These are phyloP conservation scores for Ganoderma meredithae DNA, from an alignment of 1,284 basidiomycete genomes.

Conservation along the genomic window DNA sequence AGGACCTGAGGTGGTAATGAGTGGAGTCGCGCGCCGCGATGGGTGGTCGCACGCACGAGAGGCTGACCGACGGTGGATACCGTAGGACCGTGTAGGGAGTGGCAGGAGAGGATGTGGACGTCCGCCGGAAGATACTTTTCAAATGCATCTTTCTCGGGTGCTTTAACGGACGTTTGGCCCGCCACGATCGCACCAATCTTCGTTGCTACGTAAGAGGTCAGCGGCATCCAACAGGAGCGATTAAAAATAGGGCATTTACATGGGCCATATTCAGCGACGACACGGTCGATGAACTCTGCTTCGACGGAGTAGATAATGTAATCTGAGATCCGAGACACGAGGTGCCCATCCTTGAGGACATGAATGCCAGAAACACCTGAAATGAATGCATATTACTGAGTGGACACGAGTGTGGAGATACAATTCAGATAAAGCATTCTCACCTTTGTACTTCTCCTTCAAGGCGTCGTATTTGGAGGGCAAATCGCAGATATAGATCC, in stretches of 20 bases:
- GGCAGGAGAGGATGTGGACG: conserved; percentile 90
- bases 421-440: conserved; percentile 22
- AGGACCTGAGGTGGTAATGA: conserved; percentile 66
- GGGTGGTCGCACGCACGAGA: conserved; percentile 63
- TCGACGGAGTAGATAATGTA: conserved; percentile 76
- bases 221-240: background rate
- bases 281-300: conserved; percentile 86
- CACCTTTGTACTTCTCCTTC: conserved; percentile 69
- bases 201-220: conserved; percentile 65
- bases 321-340: conserved; percentile 41
- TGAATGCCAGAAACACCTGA: conserved; percentile 64
- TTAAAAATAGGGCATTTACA: conserved; percentile 55
- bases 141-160: conserved; percentile 92
- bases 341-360: conserved; percentile 50
- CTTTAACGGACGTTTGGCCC: conserved; percentile 97
- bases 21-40: background rate
- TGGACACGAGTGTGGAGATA: background rate
- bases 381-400: conserved; percentile 8
- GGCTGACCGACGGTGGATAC: conserved; percentile 94
- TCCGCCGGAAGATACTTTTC: conserved; percentile 89
- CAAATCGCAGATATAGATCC: conserved; percentile 93
- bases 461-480: conserved; percentile 81
- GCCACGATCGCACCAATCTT: conserved; percentile 93
- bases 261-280: conserved; percentile 91
- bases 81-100: conserved; percentile 94